Conservation (phyloP, 176 grass and related monocot species). For the Aegilops bicornis region DNA sequence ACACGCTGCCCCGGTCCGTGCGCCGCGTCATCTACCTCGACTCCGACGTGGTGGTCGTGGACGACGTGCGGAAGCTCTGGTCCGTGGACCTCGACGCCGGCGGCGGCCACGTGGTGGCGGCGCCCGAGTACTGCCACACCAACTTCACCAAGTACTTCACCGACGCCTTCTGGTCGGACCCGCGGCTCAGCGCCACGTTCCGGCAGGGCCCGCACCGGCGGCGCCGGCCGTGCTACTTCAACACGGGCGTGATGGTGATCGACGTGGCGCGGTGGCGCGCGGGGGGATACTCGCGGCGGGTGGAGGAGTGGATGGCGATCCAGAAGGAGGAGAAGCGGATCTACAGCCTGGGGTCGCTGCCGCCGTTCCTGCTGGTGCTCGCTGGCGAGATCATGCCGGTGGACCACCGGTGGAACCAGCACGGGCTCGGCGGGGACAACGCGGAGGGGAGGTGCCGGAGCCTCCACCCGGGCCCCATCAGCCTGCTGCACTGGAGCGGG, state of each 20-base stretch:
- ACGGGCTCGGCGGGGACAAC: constrained; percentile 84
- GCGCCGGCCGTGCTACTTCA: constrained; percentile 69
- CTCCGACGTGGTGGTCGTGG: constrained; percentile 81
- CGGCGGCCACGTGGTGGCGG: constrained; percentile 46
- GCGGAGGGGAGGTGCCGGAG: constrained; percentile 61
- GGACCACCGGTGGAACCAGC: constrained; percentile 84
- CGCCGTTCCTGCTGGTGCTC: constrained; percentile 70
- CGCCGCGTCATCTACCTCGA: constrained; percentile 81
- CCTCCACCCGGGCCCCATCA: constrained; percentile 71
- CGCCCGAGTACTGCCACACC: constrained; percentile 89
- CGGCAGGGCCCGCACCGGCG: not conserved
- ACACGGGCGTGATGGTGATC: constrained; percentile 90
- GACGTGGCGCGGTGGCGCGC: constrained; percentile 55
- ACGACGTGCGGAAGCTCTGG: constrained; percentile 75
- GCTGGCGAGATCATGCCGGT: constrained; percentile 74
- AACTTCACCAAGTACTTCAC: constrained; percentile 99
- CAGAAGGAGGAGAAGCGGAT: constrained; percentile 70
- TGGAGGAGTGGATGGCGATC: constrained; percentile 87
- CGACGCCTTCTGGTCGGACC: constrained; percentile 75
- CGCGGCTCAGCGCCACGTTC: constrained; percentile 38
- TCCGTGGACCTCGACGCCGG: constrained; percentile 42
- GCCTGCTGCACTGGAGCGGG: constrained; percentile 81
- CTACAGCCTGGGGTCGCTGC: constrained; percentile 80
- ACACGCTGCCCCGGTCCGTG: constrained; percentile 55
- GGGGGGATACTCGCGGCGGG: constrained; percentile 41